Conservation (phyloP, 768 basidiomycete genomes). For the Kwoniella dejecticola region DNA sequence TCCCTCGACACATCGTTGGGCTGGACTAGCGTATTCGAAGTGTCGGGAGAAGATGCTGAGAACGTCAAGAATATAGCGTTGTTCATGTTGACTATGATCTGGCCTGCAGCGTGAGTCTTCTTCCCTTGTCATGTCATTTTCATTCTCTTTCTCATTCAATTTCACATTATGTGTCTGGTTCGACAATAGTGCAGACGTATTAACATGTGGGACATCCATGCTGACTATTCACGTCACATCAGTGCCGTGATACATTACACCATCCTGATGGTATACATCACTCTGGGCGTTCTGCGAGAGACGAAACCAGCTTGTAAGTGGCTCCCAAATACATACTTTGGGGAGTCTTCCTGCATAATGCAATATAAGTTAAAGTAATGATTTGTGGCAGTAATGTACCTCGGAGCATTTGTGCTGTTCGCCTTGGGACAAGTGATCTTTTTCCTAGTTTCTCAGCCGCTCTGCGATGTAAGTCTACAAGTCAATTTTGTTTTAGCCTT, state of each 20-base stretch:
- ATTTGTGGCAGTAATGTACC: conserved; percentile 63
- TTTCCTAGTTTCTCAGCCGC: conserved; percentile 74
- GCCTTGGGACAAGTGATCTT: conserved; percentile 77
- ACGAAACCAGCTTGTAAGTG: conserved; percentile 68
- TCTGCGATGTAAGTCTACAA: conserved; percentile 65
- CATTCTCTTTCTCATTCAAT: no score
- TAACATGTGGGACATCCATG: neutral
- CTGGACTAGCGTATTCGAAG: conserved; percentile 65
- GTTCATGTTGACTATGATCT: conserved; percentile 77
- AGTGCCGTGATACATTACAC: conserved; percentile 73
- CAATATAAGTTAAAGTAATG: neutral
- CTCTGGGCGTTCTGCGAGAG: conserved; percentile 74
- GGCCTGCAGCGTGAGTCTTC: conserved; percentile 70
- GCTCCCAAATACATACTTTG: neutral
- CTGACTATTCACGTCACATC: neutral
- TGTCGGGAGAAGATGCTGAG: conserved; percentile 64
- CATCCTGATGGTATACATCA: conserved; percentile 75
- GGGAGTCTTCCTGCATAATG: neutral
- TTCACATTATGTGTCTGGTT: no score
- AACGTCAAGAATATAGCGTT: conserved; percentile 69
- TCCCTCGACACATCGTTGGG: conserved; percentile 75
- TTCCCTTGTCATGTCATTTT: no score
- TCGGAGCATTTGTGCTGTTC: conserved; percentile 73
- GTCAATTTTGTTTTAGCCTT: neutral
- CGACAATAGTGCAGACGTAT: no score